Percentiles rank a stretch among this genome's conserved stretches.
phyloP scores from a whole-genome alignment of 2,329 filamentous ascomycete species.

The Cercospora janseana region DNA sequence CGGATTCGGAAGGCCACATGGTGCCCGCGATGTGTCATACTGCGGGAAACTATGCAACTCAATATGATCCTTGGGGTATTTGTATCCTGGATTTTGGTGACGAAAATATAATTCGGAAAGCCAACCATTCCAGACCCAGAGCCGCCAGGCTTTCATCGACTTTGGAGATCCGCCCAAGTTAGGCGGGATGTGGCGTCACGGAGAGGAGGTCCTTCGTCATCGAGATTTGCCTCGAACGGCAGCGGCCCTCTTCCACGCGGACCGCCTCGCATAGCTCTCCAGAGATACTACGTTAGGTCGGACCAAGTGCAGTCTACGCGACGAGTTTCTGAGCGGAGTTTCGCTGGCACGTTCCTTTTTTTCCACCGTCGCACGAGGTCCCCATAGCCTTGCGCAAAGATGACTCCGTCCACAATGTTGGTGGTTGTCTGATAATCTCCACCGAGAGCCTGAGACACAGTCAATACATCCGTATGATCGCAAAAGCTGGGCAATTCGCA shows the following conservation, averaged over 20 bases:
- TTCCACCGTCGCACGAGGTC: background rate
- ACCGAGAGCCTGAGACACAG: background rate
- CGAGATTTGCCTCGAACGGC: too few relatives aligned
- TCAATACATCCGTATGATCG: too few relatives aligned
- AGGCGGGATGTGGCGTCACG: too few relatives aligned
- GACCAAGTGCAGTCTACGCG: background rate
- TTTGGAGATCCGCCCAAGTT: too few relatives aligned
- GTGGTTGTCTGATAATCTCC: background rate
- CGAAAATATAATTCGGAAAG: background rate
- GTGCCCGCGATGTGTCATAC: too few relatives aligned
- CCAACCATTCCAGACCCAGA: background rate
- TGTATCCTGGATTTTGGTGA: background rate
- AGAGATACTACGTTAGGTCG: background rate
- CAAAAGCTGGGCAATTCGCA: too few relatives aligned
- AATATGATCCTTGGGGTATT: background rate
- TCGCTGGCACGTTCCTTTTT: background rate
- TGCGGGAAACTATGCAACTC: background rate
- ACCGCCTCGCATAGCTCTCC: background rate
- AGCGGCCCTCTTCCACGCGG: background rate
- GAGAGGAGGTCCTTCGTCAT: too few relatives aligned
- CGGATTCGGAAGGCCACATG: background rate
- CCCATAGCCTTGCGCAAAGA: background rate
- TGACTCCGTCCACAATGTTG: background rate
- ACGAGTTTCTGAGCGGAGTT: too few relatives aligned
- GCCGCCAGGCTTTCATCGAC: too few relatives aligned